Evolutionary conservation across 768 basidiomycete species (phyloP).

Genomic region (Phlegmacium glaucopus): DNA sequence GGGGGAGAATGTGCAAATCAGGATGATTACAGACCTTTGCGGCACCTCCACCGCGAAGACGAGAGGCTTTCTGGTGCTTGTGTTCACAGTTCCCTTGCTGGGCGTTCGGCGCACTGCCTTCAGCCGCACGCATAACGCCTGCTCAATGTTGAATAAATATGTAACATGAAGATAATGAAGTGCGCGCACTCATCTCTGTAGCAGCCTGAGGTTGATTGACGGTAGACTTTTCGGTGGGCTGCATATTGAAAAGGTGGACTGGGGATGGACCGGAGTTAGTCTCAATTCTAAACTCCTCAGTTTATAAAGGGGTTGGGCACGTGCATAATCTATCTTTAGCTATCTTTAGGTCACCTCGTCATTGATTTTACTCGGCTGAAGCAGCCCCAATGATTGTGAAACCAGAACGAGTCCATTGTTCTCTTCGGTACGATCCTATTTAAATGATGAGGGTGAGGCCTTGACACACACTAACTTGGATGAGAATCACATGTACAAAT

Average conservation of each 20-base stretch:
- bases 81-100: slow-evolving; percentile 34
- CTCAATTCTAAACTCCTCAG: no score
- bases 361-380: no score
- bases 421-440: no score
- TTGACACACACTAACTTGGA: no score
- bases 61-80: slow-evolving; percentile 44
- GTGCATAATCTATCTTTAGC: no score
- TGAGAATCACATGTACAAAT: no score
- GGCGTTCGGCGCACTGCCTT: slow-evolving; percentile 15
- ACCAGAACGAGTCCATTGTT: no score
- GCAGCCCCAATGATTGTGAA: no score
- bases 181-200: slow-evolving; percentile 58
- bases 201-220: slow-evolving; percentile 56
- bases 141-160: background rate
- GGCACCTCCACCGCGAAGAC: slow-evolving; percentile 70
- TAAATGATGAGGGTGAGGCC: no score
- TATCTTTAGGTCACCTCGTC: no score
- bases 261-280: background rate
- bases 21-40: slow-evolving; percentile 45
- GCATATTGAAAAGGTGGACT: background rate
- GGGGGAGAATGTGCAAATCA: background rate
- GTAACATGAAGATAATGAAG: background rate
- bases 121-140: slow-evolving; percentile 47
- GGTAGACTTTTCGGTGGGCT: slow-evolving; percentile 30
- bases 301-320: no score